Evolutionary conservation across 768 basidiomycete species (phyloP), one percentile per base, ranked within the genome.

Genomic region (Boletus pseudo-olivaceus): DNA sequence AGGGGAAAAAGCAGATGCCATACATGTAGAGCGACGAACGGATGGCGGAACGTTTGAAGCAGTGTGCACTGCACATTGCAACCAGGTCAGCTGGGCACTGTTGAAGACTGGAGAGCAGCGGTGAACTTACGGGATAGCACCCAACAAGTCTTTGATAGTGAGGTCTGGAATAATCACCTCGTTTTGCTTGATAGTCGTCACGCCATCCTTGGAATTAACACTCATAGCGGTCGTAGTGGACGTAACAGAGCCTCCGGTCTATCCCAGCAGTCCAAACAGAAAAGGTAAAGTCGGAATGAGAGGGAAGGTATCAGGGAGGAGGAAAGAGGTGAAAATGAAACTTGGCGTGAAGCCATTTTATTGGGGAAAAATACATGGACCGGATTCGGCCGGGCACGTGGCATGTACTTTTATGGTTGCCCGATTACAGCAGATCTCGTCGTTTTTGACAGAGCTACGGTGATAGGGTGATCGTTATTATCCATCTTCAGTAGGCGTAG

Each of bases 41-140:
- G 63, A 94, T 57, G 5, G 92, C 89, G 0, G 92, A 95, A 56
- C 96, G 89, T 76, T 95, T 78, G 74, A 86, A 92, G 76, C 96
- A 98, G 72, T 93, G 93, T 9, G 87, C 60, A 14, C 90, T 91
- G 57, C 29, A 52, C 35, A 49, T 50, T 20, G 27, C 27, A 34
- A 32, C 8, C 17, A 29, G 20, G 37, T 59, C 15, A 52, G 37
- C 9, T 49, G 7, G 12, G n/a, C 26, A 19, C 3, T 20, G 14
- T 20, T 30, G 44, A 62, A 23, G 53, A 44, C 35, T 9, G 11
- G 38, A 7, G 34, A n/a, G 58, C 40, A 52, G 39, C 19, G 7
- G 19, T 51, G 37, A 57, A 79, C 87, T 58, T 65, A 90, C 83
- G 94, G 94, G 66, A 97, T 94, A 17, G 80, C 83, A 43, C 80